phyloP scores from a whole-genome alignment of 805 yeast species.

The Ogataea paraovalis region DNA sequence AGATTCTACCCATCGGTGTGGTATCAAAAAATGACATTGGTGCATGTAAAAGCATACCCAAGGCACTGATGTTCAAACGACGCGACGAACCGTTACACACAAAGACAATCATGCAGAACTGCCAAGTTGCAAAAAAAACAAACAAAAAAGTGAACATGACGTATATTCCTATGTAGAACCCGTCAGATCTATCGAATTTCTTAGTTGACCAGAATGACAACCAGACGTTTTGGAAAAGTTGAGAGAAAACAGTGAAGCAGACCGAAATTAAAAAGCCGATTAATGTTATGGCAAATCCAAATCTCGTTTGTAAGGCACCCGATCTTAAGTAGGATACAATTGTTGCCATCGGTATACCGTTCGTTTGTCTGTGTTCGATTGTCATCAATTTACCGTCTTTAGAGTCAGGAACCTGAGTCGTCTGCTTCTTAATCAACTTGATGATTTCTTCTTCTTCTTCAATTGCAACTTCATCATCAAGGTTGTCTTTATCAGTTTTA shows the following conservation, averaged over 20 bases:
- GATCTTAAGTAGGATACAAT: constrained; percentile 47
- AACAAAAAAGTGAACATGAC: constrained; percentile 55
- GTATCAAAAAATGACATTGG: constrained; percentile 84
- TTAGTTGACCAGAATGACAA: constrained; percentile 73
- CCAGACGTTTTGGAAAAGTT: constrained; percentile 69
- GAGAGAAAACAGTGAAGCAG: constrained; percentile 43
- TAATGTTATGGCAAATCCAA: constrained; percentile 31
- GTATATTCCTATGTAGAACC: constrained; percentile 71
- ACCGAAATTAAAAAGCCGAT: constrained; percentile 20
- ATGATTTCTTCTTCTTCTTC: constrained; percentile 9
- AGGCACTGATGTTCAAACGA: constrained; percentile 56
- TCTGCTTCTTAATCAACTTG: constrained; percentile 11
- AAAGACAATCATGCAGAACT: constrained; percentile 45
- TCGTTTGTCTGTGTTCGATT: constrained; percentile 58
- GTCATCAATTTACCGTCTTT: constrained; percentile 36
- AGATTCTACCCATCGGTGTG: constrained; percentile 82
- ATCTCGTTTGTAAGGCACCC: constrained; percentile 46
- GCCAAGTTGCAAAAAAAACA: constrained; percentile 38
- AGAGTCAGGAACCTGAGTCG: constrained; percentile 14
- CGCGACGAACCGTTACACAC: constrained; percentile 52
- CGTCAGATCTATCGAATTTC: constrained; percentile 45
- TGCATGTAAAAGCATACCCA: constrained; percentile 55
- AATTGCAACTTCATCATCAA: constrained; percentile 7
- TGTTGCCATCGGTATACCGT: constrained; percentile 45
- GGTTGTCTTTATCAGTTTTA: constrained; percentile 25